Base-by-base conservation (phyloP, 768 basidiomycete genomes). In the Suillus subluteus region DNA sequence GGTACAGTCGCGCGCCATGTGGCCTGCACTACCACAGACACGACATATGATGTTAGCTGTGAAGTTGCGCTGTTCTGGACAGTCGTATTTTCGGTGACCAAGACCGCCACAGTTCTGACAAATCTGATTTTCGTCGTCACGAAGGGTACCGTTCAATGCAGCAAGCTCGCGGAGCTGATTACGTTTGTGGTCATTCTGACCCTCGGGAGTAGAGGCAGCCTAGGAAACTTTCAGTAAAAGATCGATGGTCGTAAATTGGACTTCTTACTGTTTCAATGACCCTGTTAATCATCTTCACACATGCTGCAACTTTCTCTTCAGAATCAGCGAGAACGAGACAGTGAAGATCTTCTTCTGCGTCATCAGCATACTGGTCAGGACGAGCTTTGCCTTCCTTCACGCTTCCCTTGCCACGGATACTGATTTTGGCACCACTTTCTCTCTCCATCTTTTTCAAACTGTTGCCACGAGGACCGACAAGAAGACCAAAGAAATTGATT, bases 391-490 rank as follows among this genome's bases (percentile, higher is more conserved):
- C 98, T 81, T 99, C 98, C 80, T 99, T 99, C 50, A 99, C 96
- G 76, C 94, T 95, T 48, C 98, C 98, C 80, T 99, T 99, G 65
- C 98, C 98, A 68, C 98, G 88, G 70, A 99, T 99, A 72, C 92
- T 95, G 73, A 99, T 99, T 81, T 99, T 99, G 7, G 98, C 98
- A 41, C 98, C 98, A 74, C 92, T 95, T 73, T 98, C 95, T 66
- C 94, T 85, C 79, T 99, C 98, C 98, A 99, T 99, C 81, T 95
- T 96, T 86, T 99, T 99, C 85, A 99, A 82, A 82, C 96, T 96
- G 77, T 99, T 99, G 56, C 98, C 98, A 74, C 98, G 92, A 74
- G 98, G 98, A 46, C 98, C 98, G 69, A 99, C 97, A 67, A 99
- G 87, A 68, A 99, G 83, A 72, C 98, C 98, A 73, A 99, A 99